Base-by-base conservation (phyloP, 257 asterid genomes). In the Fraxinus cuspidata region DNA sequence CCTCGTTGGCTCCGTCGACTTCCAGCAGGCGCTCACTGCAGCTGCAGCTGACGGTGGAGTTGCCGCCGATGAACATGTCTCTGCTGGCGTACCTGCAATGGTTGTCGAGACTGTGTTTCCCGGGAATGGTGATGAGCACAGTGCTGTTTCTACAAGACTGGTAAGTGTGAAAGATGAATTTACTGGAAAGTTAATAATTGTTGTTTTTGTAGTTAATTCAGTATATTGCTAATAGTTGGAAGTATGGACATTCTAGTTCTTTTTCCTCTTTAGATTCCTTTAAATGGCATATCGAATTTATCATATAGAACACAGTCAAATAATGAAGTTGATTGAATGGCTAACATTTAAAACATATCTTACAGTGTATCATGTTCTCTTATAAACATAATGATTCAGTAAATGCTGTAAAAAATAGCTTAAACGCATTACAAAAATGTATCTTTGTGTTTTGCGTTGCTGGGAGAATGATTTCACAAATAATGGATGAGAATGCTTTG, bases 11-110 rank as follows among this genome's bases (percentile, higher is more conserved):
- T 84, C 93, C 65, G 99, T 90, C 56, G 94, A 89, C 44, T 87
- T 83, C 76, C 87, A 88, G 82, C 99, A 92, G 78, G 97, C 99
- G 19, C 83, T 94, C 44, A 88, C 95, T 4, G 99, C 99, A 72
- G 99, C 97, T 3, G 96, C 97, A 1, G 99, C 96, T 3, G 97
- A 91, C 73, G 97, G 99, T 5, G 99, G 97, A 31, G 89, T 77
- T 34, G 90, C 95, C 3, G 96, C 99, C 37, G 87, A 85, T 10
- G 93, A 92, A 74, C 97, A 94, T 78, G 6, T 94, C 38, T 47
- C 87, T 13, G 72, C 92, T 11, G 97, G 93, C 0, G 11, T 81
- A 47, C 40, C 82, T 7, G 88, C 91, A 44, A 92, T 94, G 99
- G 97, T 94, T 23, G 91, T 94, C 53, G 97, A 94, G 71, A 91